Percentiles rank a stretch among this genome's conserved stretches.
Evolutionary conservation across 345 rosid species (phyloP).

Genomic region (Murraya koenigii): DNA sequence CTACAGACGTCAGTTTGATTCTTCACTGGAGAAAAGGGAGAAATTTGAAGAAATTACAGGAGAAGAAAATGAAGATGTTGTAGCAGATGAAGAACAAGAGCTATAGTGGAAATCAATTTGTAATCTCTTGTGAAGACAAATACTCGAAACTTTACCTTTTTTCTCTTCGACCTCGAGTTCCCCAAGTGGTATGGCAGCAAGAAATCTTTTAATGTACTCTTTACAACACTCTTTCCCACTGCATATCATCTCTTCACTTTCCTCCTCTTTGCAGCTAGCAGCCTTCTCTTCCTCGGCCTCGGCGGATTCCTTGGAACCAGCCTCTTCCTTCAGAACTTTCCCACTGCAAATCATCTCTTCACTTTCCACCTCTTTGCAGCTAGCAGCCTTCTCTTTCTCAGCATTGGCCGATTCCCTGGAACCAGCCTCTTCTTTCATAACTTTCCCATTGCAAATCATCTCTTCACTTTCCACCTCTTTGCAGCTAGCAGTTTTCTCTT

Average conservation of each 20-base stretch:
- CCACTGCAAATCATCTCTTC: constrained; percentile 33
- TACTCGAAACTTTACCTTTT: constrained; percentile 33
- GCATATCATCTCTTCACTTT: constrained; percentile 33
- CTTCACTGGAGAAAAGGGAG: neutral
- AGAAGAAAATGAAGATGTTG: constrained; percentile 9
- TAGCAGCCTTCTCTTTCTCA: neutral
- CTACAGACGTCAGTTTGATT: neutral
- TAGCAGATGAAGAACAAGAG: constrained; percentile 2
- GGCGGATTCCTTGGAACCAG: neutral
- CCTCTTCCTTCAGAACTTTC: constrained; percentile 8
- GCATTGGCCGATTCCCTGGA: neutral
- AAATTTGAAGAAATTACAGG: constrained; percentile 10
- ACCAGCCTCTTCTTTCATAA: too few relatives aligned
- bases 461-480: constrained; percentile 19
- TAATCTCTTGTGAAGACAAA: constrained; percentile 43
- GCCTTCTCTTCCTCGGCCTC: neutral
- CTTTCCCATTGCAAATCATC: constrained; percentile 46
- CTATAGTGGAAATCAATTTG: constrained; percentile 64
- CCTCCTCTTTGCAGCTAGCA: neutral
- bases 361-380: constrained; percentile 4
- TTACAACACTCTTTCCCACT: constrained; percentile 54
- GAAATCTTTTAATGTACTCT: constrained; percentile 65
- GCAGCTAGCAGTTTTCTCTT: neutral
- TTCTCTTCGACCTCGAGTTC: constrained; percentile 51
- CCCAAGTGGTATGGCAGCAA: constrained; percentile 51